These are phyloP conservation scores for Capronia epimyces DNA, from an alignment of 2,329 filamentous ascomycete species.

Conservation along the genomic window DNA sequence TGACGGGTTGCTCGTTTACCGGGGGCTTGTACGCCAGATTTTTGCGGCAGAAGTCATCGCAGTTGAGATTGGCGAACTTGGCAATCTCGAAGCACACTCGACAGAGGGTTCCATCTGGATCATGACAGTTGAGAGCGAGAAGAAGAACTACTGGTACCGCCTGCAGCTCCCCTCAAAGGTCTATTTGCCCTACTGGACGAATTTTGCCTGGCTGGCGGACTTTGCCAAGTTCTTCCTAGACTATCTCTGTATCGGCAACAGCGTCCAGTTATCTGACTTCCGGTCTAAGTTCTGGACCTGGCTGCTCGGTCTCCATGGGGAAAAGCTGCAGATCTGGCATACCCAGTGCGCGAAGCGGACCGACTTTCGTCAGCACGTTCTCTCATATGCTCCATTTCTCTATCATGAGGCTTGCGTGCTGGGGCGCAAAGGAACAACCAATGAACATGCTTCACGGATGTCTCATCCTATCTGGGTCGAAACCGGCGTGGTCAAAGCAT, in stretches of 20 bases:
- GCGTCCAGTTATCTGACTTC: slow-evolving; percentile 55
- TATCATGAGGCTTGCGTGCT: slow-evolving; percentile 56
- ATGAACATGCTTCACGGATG: background rate
- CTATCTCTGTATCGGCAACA: slow-evolving; percentile 45
- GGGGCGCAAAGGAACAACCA: slow-evolving; percentile 33
- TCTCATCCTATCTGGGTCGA: slow-evolving; percentile 53
- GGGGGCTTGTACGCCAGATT: slow-evolving; percentile 45
- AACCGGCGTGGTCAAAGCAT: slow-evolving; percentile 34
- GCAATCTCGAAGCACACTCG: slow-evolving; percentile 41
- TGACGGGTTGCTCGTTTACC: slow-evolving; percentile 54
- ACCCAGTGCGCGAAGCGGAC: slow-evolving; percentile 36
- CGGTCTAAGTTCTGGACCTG: slow-evolving; percentile 53
- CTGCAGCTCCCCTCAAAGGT: slow-evolving; percentile 52
- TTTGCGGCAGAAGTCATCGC: slow-evolving; percentile 51
- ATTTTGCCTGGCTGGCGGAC: slow-evolving; percentile 66
- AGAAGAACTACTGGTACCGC: slow-evolving; percentile 56
- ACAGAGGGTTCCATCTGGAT: slow-evolving; percentile 59
- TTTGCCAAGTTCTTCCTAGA: slow-evolving; percentile 68
- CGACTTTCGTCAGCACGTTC: slow-evolving; percentile 61
- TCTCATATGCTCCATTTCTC: slow-evolving; percentile 58
- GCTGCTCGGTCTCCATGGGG: slow-evolving; percentile 46
- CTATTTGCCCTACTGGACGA: slow-evolving; percentile 57
- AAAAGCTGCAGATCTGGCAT: slow-evolving; percentile 49
- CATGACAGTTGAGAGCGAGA: slow-evolving; percentile 35
- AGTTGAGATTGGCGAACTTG: slow-evolving; percentile 64